Evolutionary conservation across 768 basidiomycete genomes (phyloP), one percentile per base, ranked within the genome.

Genomic region (Phanerochaete sordida): DNA sequence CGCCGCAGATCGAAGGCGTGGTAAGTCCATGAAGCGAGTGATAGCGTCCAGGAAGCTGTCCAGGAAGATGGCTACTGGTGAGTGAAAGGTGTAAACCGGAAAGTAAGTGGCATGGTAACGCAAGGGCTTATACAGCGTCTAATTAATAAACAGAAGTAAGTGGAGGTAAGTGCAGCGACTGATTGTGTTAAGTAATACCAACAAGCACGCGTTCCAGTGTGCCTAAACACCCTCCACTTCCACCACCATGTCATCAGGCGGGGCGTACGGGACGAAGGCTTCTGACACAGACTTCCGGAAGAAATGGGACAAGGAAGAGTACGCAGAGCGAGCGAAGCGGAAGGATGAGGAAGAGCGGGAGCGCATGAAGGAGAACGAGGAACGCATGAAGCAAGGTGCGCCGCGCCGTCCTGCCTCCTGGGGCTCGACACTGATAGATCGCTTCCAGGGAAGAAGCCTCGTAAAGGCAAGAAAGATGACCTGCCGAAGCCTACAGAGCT

Each of bases 231-330:
- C 33, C 33, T 7, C 33, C 33, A 35, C 33, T 35, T 6, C 19
- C 44, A 45, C 47, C 47, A 26, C 47, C 39, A 70, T 70, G 69
- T 65, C 69, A 6, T 53, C 28, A 59, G 61, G 64, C 56, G 70
- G 62, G 21, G 74, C 77, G 21, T 76, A 76, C 56, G 65, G 67
- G 54, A 64, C 76, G 31, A 76, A 76, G 53, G 73, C 77, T 3
- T 64, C 67, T 19, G 90, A 91, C 73, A 90, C 88, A 11, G 88
- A 90, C 72, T 90, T 91, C 66, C 76, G 94, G 50, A 89, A 88
- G 75, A 93, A 88, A 80, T 98, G 95, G 95, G 91, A 97, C 79
- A 93, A 94, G 76, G 88, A 95, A 70, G 92, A 91, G 70, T 93
- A 88, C 75, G 84, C 88, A 15, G 91, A 93, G 70, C 83, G 83